These are phyloP conservation scores for Annulohypoxylon maeteangense DNA, from an alignment of 495 filamentous ascomycete species.

Conservation along the genomic window DNA sequence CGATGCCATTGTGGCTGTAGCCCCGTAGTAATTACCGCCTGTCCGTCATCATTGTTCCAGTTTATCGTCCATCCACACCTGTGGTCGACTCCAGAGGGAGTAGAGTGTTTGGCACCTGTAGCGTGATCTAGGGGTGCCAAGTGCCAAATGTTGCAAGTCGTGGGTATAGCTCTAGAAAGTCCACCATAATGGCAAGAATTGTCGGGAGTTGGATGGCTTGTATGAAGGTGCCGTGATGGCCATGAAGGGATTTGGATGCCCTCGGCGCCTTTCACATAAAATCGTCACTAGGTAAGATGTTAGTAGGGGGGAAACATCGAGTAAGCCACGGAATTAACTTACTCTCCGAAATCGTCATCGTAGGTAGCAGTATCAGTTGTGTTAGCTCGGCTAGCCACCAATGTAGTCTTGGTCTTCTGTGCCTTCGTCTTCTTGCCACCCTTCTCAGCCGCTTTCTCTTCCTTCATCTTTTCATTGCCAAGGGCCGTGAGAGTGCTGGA, in stretches of 20 bases:
- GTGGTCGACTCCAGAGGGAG: not conserved
- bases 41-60: not conserved
- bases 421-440: constrained; percentile 96
- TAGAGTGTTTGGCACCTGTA: constrained; percentile 11
- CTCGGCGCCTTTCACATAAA: constrained; percentile 59
- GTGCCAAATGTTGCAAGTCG: constrained; percentile 11
- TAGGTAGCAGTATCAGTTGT: constrained; percentile 78
- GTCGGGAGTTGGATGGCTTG: constrained; percentile 1
- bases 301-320: constrained; percentile 22
- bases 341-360: constrained; percentile 82
- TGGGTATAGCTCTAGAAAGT: constrained; percentile 22
- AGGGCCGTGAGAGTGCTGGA: constrained; percentile 83
- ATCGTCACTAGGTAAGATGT: constrained; percentile 54
- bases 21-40: not conserved
- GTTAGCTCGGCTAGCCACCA: constrained; percentile 76
- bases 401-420: constrained; percentile 88
- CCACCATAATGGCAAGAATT: constrained; percentile 1
- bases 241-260: constrained; percentile 10
- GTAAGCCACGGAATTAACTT: too few species aligned
- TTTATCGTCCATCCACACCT: not conserved
- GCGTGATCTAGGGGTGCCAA: constrained; percentile 18
- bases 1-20: not conserved
- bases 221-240: constrained; percentile 11
- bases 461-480: constrained; percentile 98
- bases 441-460: constrained; percentile 95